Evolutionary conservation across 768 basidiomycete genomes (phyloP).

Genomic region (Xerocomellus chrysenteron): DNA sequence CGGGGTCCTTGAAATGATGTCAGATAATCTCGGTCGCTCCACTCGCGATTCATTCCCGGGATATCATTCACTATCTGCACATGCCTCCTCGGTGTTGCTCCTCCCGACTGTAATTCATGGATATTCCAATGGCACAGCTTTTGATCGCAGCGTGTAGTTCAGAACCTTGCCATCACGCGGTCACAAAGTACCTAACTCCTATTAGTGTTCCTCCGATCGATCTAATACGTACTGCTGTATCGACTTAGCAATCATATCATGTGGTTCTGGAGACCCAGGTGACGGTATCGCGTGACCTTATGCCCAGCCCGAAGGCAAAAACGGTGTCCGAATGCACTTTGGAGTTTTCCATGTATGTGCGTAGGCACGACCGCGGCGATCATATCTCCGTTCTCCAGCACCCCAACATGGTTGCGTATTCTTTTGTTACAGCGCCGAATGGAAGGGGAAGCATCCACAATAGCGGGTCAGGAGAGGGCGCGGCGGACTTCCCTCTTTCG

Average conservation of each 20-base stretch:
- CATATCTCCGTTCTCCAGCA: conserved; percentile 8
- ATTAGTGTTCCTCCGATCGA: conserved; percentile 2
- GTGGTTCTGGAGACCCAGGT: background rate
- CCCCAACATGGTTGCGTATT: background rate
- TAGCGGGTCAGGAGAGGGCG: conserved; percentile 6
- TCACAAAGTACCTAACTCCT: conserved; percentile 4
- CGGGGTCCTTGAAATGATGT: background rate
- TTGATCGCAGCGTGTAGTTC: background rate
- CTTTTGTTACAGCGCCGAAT: conserved; percentile 13
- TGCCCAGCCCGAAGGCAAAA: conserved; percentile 1
- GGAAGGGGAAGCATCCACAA: conserved; percentile 11
- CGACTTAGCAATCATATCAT: background rate
- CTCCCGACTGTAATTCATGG: background rate
- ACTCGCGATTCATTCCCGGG: background rate
- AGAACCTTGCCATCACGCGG: background rate
- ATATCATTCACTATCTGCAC: background rate
- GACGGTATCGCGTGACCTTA: conserved; percentile 1
- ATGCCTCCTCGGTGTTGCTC: background rate
- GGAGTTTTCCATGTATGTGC: background rate
- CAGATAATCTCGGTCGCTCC: background rate
- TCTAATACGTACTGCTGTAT: background rate
- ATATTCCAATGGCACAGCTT: conserved; percentile 1
- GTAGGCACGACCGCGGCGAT: conserved; percentile 14
- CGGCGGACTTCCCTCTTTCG: conserved; percentile 9
- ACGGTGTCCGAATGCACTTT: conserved; percentile 6